Evolutionary conservation across 805 yeast genomes (phyloP), one percentile per base, ranked within the genome.

Genomic region (Candida caryicola): DNA sequence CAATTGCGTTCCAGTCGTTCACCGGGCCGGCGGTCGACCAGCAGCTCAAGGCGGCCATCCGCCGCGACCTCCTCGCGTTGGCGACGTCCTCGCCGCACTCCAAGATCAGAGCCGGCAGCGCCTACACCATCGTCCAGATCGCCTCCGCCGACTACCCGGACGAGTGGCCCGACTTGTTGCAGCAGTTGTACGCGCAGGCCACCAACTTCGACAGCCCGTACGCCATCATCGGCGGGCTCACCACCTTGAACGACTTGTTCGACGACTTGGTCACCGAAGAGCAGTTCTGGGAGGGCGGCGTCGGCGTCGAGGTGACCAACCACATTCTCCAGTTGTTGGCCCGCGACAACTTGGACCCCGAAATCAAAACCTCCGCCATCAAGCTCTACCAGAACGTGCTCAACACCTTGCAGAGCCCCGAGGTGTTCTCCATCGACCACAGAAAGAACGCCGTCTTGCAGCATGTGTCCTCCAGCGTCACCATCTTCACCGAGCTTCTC

Each of bases 131-230:
- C 13, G 85, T 85, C 4, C 95, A 85, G 51, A 85, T 91, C 12
- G 88, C 95, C 0, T 83, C 85, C 2, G 85, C 81, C 1, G 99
- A 91, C 54, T 91, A 77, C 53, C 99, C 99, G 0, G 98, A 93
- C 54, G 95, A 88, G 55, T 91, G 98, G 98, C 95, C 97, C 0
- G 73, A 70, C 16, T 64, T 90, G 33, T 55, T 85, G 39, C 53
- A 60, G 23, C 58, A 58, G 5, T 52, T 87, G 15, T 80, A 79
- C 50, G 53, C 52, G 1, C 57, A 59, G 18, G 67, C 76, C 25
- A 50, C 58, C 7, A 53, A 65, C 7, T 53, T 56, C 23, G 40
- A 43, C 4, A 51, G 66, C 36, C 46, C 51, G n/a, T 50, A 40
- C 29, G 59, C 64, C 17, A 52, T 76, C 23, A 49, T 77, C 21